phyloP scores from a whole-genome alignment of 169 alveolate genomes.

The Plasmodium chabaudi region DNA sequence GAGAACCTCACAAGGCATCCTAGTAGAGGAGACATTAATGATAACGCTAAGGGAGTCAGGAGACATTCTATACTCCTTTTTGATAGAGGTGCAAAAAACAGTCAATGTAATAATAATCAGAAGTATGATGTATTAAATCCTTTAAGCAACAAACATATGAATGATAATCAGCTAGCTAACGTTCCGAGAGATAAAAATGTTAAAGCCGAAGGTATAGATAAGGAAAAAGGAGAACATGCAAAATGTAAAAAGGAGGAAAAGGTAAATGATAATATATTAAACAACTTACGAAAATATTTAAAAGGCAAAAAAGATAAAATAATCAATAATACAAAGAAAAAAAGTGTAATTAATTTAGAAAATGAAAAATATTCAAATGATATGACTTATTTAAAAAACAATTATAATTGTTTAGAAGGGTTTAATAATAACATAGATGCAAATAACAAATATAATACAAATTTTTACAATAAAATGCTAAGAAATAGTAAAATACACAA shows the following conservation, averaged over 20 bases:
- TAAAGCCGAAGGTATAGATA: not conserved
- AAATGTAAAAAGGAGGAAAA: slow-evolving; percentile 13
- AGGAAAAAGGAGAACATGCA: not conserved
- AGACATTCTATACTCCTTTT: no score
- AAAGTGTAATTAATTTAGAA: not conserved
- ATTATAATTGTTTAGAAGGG: not conserved
- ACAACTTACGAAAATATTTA: slow-evolving; percentile 20
- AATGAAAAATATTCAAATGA: not conserved
- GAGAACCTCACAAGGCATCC: no score
- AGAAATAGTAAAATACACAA: slow-evolving; percentile 6
- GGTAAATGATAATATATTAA: slow-evolving; percentile 21
- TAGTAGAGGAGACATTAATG: no score
- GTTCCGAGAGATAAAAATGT: not conserved
- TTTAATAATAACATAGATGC: not conserved
- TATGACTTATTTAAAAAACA: slow-evolving; percentile 1
- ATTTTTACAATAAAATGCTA: slow-evolving; percentile 5
- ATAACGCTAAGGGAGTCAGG: no score
- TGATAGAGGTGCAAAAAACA: no score
- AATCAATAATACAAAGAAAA: not conserved
- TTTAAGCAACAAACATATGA: no score
- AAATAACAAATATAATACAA: not conserved
- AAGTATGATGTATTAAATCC: no score
- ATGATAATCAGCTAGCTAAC: no score
- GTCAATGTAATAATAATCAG: no score
- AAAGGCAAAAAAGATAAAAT: not conserved